These are phyloP conservation scores for Thermomucor indicae-seudaticae DNA, from an alignment of 371 early-diverging fungal genomes.

Conservation along the genomic window DNA sequence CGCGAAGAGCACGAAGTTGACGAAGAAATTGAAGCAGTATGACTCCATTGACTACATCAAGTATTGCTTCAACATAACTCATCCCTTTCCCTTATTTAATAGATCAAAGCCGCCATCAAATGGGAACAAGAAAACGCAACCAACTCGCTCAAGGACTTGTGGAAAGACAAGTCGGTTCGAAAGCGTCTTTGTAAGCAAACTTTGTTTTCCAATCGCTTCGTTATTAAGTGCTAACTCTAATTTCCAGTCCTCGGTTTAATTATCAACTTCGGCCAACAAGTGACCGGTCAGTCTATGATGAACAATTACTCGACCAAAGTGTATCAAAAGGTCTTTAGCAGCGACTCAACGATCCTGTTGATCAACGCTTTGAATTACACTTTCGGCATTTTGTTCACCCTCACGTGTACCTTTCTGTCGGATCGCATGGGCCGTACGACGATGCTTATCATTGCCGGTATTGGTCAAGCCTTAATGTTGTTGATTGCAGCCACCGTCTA, in stretches of 20 bases:
- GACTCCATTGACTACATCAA: not conserved
- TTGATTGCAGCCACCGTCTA: constrained; percentile 24
- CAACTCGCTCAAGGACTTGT: constrained; percentile 19
- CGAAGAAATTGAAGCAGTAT: constrained; percentile 16
- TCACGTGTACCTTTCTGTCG: constrained; percentile 22
- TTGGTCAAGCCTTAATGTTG: constrained; percentile 18
- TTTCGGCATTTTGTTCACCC: constrained; percentile 27
- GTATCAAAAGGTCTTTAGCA: constrained; percentile 17
- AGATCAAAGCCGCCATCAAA: constrained; percentile 22
- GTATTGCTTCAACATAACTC: not conserved
- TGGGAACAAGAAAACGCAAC: constrained; percentile 19
- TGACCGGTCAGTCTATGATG: constrained; percentile 31
- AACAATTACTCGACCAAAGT: constrained; percentile 25
- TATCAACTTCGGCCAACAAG: constrained; percentile 29
- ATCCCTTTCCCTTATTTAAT: not conserved
- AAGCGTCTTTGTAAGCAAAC: constrained; percentile 12
- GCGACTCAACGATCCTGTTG: constrained; percentile 16
- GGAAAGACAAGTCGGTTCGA: constrained; percentile 14
- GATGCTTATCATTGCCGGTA: constrained; percentile 17
- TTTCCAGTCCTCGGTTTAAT: constrained; percentile 16
- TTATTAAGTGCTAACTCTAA: not conserved
- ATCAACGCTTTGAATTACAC: constrained; percentile 25
- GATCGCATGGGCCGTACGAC: constrained; percentile 19
- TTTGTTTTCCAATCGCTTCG: not conserved
- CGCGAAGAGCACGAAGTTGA: constrained; percentile 21